These are phyloP conservation scores for Trametes pubescens DNA, from an alignment of 1,284 basidiomycete genomes.

Conservation along the genomic window DNA sequence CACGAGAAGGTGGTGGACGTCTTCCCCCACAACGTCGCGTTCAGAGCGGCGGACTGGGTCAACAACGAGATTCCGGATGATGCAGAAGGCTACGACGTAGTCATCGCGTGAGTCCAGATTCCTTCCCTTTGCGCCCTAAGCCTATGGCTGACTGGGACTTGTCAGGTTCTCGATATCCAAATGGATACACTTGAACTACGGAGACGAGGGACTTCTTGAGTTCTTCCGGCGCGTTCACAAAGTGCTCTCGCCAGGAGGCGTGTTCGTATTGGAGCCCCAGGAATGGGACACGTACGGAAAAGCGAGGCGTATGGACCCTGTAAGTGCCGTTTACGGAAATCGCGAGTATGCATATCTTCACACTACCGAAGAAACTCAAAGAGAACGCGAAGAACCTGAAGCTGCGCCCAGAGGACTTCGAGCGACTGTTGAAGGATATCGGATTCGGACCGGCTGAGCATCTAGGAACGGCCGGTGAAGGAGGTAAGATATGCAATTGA, in stretches of 20 bases:
- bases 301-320: slow-evolving; percentile 71
- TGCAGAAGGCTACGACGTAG: slow-evolving; percentile 69
- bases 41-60: slow-evolving; percentile 76
- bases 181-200: slow-evolving; percentile 85
- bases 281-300: slow-evolving; percentile 82
- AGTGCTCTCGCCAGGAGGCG: slow-evolving; percentile 64
- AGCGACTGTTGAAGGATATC: slow-evolving; percentile 57
- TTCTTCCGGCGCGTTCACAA: slow-evolving; percentile 71
- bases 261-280: slow-evolving; percentile 80
- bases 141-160: not conserved
- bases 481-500: slow-evolving; percentile 50
- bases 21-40: slow-evolving; percentile 81
- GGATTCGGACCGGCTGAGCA: slow-evolving; percentile 65
- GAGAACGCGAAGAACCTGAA: slow-evolving; percentile 62
- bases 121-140: not conserved
- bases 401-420: slow-evolving; percentile 71
- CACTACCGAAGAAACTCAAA: slow-evolving; percentile 54
- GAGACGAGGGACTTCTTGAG: slow-evolving; percentile 67
- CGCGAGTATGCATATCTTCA: slow-evolving; percentile 3
- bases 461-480: slow-evolving; percentile 64
- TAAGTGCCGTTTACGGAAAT: slow-evolving; percentile 39
- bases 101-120: slow-evolving; percentile 67
- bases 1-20: slow-evolving; percentile 41
- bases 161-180: slow-evolving; percentile 82
- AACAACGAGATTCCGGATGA: slow-evolving; percentile 64